Conservation (phyloP, 2,329 filamentous ascomycete genomes). For the Claviceps fusiformis region DNA sequence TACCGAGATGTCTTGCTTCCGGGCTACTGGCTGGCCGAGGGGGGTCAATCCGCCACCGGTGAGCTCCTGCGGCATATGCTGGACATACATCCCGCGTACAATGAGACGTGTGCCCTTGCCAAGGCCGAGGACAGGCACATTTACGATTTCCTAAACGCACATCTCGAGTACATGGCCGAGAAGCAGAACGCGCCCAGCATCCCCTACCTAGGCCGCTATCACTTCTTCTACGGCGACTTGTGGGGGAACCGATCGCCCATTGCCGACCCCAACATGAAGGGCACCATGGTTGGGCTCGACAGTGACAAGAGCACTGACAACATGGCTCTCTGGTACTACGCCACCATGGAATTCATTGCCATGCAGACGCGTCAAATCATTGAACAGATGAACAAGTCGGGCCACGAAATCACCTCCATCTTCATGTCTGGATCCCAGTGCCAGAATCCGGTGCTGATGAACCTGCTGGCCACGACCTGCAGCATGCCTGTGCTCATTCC, state of each 20-base stretch:
- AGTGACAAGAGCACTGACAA: slow-evolving; percentile 79
- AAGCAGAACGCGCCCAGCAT: slow-evolving; percentile 59
- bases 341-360: slow-evolving; percentile 94
- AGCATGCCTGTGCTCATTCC: slow-evolving; percentile 89
- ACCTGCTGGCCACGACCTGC: slow-evolving; percentile 79
- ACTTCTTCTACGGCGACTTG: slow-evolving; percentile 97
- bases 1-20: slow-evolving; percentile 91
- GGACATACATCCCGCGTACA: slow-evolving; percentile 85
- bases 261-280: slow-evolving; percentile 86
- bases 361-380: slow-evolving; percentile 94
- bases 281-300: slow-evolving; percentile 73
- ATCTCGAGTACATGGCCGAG: slow-evolving; percentile 63
- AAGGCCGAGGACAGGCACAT: slow-evolving; percentile 77
- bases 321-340: slow-evolving; percentile 85
- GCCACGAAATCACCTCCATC: slow-evolving; percentile 79
- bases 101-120: slow-evolving; percentile 64
- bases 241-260: slow-evolving; percentile 95
- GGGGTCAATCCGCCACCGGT: slow-evolving; percentile 90
- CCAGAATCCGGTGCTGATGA: slow-evolving; percentile 87
- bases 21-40: slow-evolving; percentile 92
- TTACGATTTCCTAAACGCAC: slow-evolving; percentile 87
- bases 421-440: slow-evolving; percentile 99
- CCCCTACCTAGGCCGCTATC: slow-evolving; percentile 77
- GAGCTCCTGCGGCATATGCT: slow-evolving; percentile 89
- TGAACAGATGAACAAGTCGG: slow-evolving; percentile 80